These are phyloP conservation scores for Lepidium campestre DNA, from an alignment of 441 rosid species.

Conservation along the genomic window DNA sequence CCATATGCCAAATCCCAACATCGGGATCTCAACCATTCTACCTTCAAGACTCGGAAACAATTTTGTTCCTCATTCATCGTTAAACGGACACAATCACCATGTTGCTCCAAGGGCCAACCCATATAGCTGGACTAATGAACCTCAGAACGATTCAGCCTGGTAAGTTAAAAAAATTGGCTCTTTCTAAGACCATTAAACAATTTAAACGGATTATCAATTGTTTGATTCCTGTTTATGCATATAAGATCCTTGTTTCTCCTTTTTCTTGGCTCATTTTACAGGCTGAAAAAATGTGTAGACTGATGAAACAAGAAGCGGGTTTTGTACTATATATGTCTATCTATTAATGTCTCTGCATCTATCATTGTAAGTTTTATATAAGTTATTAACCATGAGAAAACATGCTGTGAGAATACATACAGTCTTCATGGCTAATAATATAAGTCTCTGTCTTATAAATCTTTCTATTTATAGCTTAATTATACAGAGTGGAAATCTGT, in stretches of 20 bases:
- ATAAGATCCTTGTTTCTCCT: not conserved
- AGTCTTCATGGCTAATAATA: slow-evolving; percentile 14
- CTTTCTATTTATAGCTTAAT: slow-evolving; percentile 22
- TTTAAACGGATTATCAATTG: not conserved
- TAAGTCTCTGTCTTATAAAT: slow-evolving; percentile 12
- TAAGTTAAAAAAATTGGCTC: not conserved
- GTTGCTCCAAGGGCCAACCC: slow-evolving; percentile 19
- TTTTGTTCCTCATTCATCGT: slow-evolving; percentile 29
- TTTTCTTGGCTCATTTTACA: slow-evolving; percentile 11
- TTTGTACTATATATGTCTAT: not conserved
- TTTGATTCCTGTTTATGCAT: not conserved
- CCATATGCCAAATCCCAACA: slow-evolving; percentile 47
- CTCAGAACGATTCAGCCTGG: slow-evolving; percentile 25
- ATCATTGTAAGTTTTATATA: slow-evolving; percentile 7
- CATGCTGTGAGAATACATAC: slow-evolving; percentile 8
- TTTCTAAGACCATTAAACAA: not conserved
- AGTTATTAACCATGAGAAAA: slow-evolving; percentile 12
- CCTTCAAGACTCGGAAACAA: slow-evolving; percentile 37
- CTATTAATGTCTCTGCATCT: slow-evolving; percentile 4
- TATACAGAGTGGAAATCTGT: slow-evolving; percentile 11
- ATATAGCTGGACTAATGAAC: slow-evolving; percentile 30
- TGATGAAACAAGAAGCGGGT: slow-evolving; percentile 15
- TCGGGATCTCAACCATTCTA: slow-evolving; percentile 31
- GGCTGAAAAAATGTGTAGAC: slow-evolving; percentile 23
- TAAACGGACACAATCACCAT: slow-evolving; percentile 26